Evolutionary conservation across 441 rosid genomes (phyloP).

Genomic region (Adansonia grandidieri): DNA sequence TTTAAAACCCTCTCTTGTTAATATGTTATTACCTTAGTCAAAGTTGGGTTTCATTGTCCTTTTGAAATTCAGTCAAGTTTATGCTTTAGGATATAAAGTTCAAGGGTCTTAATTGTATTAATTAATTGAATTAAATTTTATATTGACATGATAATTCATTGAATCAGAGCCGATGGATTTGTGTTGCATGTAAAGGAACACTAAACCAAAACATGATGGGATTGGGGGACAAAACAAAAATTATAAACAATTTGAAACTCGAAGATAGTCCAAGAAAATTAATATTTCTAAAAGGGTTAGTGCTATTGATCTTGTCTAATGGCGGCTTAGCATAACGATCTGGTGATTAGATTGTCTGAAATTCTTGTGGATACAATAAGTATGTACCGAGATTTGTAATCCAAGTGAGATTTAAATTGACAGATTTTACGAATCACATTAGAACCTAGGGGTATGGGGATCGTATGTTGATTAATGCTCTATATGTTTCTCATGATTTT

Average conservation of each 20-base stretch:
- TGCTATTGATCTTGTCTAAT: slow-evolving; percentile 35
- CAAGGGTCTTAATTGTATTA: neutral
- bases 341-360: slow-evolving; percentile 31
- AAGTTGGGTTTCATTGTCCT: slow-evolving; percentile 6
- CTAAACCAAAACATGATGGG: slow-evolving; percentile 35
- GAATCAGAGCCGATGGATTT: slow-evolving; percentile 27
- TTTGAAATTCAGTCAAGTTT: neutral
- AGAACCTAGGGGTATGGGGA: slow-evolving; percentile 22
- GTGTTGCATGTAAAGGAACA: slow-evolving; percentile 42
- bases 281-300: slow-evolving; percentile 15
- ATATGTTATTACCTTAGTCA: neutral
- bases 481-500: neutral
- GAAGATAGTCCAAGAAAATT: slow-evolving; percentile 23
- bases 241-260: neutral
- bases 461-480: slow-evolving; percentile 22
- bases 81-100: neutral
- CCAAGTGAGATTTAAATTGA: slow-evolving; percentile 18
- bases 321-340: slow-evolving; percentile 35
- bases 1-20: neutral
- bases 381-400: too few species aligned
- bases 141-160: neutral
- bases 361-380: too few species aligned
- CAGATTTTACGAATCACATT: slow-evolving; percentile 19
- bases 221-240: slow-evolving; percentile 31
- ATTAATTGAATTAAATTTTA: neutral